Percentiles rank a stretch among this genome's conserved stretches.
Conservation (phyloP, 2,329 filamentous ascomycete species). For the Teratosphaeriaceae sp. region DNA sequence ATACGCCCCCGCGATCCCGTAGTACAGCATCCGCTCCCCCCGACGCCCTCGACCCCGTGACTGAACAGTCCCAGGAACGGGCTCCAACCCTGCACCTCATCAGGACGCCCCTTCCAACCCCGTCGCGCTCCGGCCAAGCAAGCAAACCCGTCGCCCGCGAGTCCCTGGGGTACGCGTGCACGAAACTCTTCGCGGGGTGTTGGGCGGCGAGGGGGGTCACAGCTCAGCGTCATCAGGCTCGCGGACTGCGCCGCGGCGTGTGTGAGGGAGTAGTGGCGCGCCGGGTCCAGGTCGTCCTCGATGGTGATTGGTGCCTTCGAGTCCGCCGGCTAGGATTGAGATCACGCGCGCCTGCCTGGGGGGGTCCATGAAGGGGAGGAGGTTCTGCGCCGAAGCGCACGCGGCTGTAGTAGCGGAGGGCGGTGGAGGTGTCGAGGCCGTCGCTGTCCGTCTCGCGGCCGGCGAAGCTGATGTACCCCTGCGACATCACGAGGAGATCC, state of each 20-base stretch:
- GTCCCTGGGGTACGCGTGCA: conserved; percentile 20
- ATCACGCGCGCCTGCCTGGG: conserved; percentile 10
- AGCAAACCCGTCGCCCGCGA: conserved; percentile 13
- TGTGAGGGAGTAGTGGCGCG: conserved; percentile 11
- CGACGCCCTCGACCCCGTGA: conserved; percentile 10
- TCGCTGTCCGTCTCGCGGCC: conserved; percentile 21
- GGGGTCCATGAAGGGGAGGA: conserved; percentile 8
- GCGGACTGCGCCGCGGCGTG: conserved; percentile 11
- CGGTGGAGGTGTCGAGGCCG: conserved; percentile 17
- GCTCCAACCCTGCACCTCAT: conserved; percentile 11
- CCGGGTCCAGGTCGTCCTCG: conserved; percentile 16
- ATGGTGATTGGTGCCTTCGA: conserved; percentile 16
- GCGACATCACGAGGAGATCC: conserved; percentile 36
- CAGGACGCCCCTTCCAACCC: conserved; percentile 10
- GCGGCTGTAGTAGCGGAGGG: conserved; percentile 22
- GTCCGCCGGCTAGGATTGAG: conserved; percentile 17
- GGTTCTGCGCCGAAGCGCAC: conserved; percentile 15
- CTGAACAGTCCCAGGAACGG: conserved; percentile 10
- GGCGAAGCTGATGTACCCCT: conserved; percentile 30
- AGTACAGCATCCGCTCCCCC: conserved; percentile 17
- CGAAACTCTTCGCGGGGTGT: conserved; percentile 10
- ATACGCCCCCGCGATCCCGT: conserved; percentile 9
- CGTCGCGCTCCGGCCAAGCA: conserved; percentile 11
- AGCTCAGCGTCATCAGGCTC: conserved; percentile 16
- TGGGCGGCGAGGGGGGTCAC: conserved; percentile 15